Evolutionary conservation across 2,329 filamentous ascomycete species (phyloP).

Genomic region (Paraconiothyrium sp.): DNA sequence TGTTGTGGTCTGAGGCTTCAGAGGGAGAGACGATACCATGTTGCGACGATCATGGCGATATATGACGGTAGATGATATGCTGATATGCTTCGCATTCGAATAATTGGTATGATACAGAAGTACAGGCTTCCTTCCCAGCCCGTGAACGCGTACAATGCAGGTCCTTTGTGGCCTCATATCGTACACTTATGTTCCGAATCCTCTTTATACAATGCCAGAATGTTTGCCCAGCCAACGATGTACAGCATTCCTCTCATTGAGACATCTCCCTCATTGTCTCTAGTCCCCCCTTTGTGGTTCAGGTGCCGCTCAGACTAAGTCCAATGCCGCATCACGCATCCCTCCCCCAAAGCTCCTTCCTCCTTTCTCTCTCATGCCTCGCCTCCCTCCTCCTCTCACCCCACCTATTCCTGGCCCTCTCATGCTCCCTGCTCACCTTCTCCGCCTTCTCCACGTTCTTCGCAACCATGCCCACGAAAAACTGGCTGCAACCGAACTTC

Average conservation of each 20-base stretch:
- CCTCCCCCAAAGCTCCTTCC: conserved; percentile 69
- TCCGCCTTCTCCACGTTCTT: conserved; percentile 54
- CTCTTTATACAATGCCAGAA: conserved; percentile 7
- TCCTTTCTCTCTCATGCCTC: conserved; percentile 63
- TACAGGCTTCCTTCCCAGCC: conserved; percentile 4
- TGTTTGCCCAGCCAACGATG: neutral
- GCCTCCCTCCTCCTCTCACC: conserved; percentile 70
- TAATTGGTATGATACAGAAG: conserved; percentile 12
- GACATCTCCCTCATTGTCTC: neutral
- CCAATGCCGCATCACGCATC: conserved; percentile 57
- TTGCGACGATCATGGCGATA: neutral
- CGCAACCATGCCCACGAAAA: conserved; percentile 70
- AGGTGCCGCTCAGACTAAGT: neutral
- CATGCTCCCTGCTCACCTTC: conserved; percentile 58
- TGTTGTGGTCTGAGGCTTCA: neutral
- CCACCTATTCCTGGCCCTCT: conserved; percentile 68
- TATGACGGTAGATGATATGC: neutral
- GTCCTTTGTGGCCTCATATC: neutral
- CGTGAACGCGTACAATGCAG: conserved; percentile 9
- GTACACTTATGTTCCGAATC: conserved; percentile 2
- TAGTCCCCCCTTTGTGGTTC: neutral
- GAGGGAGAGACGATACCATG: neutral
- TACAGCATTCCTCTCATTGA: neutral
- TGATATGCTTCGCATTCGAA: conserved; percentile 7
- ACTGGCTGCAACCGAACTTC: conserved; percentile 69